Percentiles rank a stretch among this genome's conserved stretches.
Evolutionary conservation across 805 yeast genomes (phyloP).

Genomic region (Lipomyces starkeyi): DNA sequence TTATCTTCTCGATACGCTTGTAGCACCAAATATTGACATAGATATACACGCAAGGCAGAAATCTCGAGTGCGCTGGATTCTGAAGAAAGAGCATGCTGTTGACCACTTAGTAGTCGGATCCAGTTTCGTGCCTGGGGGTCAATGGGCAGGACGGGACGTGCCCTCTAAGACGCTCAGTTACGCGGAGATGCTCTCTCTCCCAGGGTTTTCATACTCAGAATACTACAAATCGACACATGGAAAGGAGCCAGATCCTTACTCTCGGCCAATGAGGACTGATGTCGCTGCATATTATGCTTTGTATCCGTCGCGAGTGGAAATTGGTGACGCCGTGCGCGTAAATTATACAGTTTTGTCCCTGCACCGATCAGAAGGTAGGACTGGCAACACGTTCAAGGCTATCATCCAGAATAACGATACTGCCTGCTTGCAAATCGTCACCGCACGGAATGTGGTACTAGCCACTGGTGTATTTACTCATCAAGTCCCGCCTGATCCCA

Average conservation of each 20-base stretch:
- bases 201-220: slow-evolving; percentile 43
- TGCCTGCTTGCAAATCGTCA: slow-evolving; percentile 19
- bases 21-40: slow-evolving; percentile 41
- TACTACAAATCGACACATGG: slow-evolving; percentile 31
- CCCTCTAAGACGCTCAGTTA: slow-evolving; percentile 41
- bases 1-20: slow-evolving; percentile 42
- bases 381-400: slow-evolving; percentile 18
- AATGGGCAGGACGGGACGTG: slow-evolving; percentile 41
- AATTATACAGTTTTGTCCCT: slow-evolving; percentile 36
- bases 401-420: slow-evolving; percentile 25
- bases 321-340: slow-evolving; percentile 31
- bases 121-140: slow-evolving; percentile 43
- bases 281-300: slow-evolving; percentile 42
- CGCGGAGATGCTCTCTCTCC: slow-evolving; percentile 47
- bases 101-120: slow-evolving; percentile 42
- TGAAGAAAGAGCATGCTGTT: slow-evolving; percentile 13
- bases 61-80: slow-evolving; percentile 42
- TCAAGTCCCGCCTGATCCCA: slow-evolving; percentile 33
- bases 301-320: slow-evolving; percentile 42
- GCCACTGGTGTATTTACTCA: slow-evolving; percentile 43
- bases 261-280: slow-evolving; percentile 42
- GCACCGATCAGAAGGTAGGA: slow-evolving; percentile 17
- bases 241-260: slow-evolving; percentile 30
- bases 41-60: slow-evolving; percentile 35
- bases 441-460: slow-evolving; percentile 31